Percentiles rank a stretch among this genome's conserved stretches.
These are phyloP conservation scores for Anthracocystis walkeri DNA, from an alignment of 1,284 basidiomycete species.

Conservation along the genomic window DNA sequence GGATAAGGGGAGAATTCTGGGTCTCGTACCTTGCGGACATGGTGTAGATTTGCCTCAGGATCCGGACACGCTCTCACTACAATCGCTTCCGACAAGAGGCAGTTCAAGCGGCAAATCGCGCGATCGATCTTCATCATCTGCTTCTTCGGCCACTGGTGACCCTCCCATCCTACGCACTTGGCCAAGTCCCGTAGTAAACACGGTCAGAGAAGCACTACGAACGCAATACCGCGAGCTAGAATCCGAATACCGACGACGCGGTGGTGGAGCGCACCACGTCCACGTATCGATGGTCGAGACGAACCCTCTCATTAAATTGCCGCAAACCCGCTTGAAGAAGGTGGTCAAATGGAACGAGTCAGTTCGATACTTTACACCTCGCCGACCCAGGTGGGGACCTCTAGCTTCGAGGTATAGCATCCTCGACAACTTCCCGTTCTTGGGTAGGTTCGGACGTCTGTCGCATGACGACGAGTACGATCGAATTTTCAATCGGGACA, in stretches of 20 bases:
- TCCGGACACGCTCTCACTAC: constrained; percentile 40
- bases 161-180: constrained; percentile 24
- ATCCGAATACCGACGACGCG: constrained; percentile 28
- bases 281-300: constrained; percentile 43
- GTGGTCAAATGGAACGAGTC: constrained; percentile 50
- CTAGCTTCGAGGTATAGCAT: neutral
- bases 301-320: constrained; percentile 21
- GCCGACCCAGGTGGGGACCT: constrained; percentile 17
- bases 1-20: constrained; percentile 48
- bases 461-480: constrained; percentile 3
- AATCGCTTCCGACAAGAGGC: constrained; percentile 19
- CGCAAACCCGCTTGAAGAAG: constrained; percentile 38
- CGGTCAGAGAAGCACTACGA: constrained; percentile 29
- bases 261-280: constrained; percentile 16
- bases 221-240: constrained; percentile 34
- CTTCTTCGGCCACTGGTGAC: neutral
- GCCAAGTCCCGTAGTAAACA: constrained; percentile 36
- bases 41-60: constrained; percentile 39
- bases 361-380: constrained; percentile 30
- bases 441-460: constrained; percentile 22
- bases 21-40: constrained; percentile 41
- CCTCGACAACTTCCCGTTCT: constrained; percentile 26
- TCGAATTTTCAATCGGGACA: neutral
- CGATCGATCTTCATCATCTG: constrained; percentile 22
- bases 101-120: constrained; percentile 24